Conservation (phyloP, 176 grass and related monocot genomes). For the Eragrostis nindensis region DNA sequence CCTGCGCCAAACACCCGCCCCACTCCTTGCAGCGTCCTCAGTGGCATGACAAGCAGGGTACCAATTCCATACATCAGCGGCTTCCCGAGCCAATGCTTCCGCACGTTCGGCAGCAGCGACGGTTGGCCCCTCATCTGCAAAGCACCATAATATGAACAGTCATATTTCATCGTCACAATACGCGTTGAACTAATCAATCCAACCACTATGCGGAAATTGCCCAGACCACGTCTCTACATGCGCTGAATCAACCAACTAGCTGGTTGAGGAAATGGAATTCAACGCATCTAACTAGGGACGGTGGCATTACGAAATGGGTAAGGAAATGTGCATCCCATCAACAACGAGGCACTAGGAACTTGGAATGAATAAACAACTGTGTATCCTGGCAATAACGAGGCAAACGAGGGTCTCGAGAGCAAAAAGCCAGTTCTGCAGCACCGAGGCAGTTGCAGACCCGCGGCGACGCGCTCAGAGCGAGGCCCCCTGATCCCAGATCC, state of each 20-base stretch:
- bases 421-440: constrained; percentile 13
- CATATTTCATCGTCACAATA: not conserved
- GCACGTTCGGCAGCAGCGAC: constrained; percentile 64
- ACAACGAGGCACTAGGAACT: not conserved
- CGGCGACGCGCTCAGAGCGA: not conserved
- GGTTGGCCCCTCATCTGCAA: constrained; percentile 73
- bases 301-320: not conserved
- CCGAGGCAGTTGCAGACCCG: constrained; percentile 22
- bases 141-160: not conserved
- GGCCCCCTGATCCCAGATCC: constrained; percentile 27
- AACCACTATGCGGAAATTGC: not conserved
- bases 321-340: not conserved
- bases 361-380: not conserved
- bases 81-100: constrained; percentile 86
- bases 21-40: constrained; percentile 82
- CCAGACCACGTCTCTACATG: constrained; percentile 9
- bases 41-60: constrained; percentile 65
- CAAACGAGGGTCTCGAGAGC: constrained; percentile 19
- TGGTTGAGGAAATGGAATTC: not conserved
- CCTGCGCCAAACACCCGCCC: constrained; percentile 68
- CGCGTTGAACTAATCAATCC: not conserved
- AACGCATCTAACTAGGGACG: not conserved
- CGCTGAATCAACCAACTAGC: not conserved
- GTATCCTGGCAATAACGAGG: not conserved
- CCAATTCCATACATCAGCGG: constrained; percentile 78